Base-by-base conservation (phyloP, 2,329 filamentous ascomycete species). In the Pezicula radicicola region DNA sequence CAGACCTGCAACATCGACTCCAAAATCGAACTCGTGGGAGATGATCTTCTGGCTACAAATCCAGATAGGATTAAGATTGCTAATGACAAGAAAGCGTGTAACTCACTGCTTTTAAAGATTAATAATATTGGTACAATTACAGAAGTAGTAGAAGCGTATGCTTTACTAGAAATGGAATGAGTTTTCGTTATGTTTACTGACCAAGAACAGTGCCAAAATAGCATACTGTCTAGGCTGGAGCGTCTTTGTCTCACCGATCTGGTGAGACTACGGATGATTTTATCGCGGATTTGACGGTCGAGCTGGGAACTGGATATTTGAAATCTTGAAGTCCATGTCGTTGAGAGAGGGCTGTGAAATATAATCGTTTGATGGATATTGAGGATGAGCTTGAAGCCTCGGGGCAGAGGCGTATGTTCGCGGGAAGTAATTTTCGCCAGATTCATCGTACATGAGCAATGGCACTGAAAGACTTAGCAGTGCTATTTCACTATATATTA, bases 281-380 rank as follows among this genome's bases (percentile, higher is more conserved):
- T 55, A 72, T 75, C 48, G 70, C 72, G 9, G 72, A 75, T 58
- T 50, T 75, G 8, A 63, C 66, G 0, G 70, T 74, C 2, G 71
- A 61, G 8, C 56, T 74, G 3, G 48, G 65, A 7, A 63, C 68
- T 3, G 72, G 72, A 5, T 70, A 74, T 60, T 49, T 74, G 36
- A 74, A 74, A 55, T 65, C 70, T 16, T 71, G 72, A 36, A 63
- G 65, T 16, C 72, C 72, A 2, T 67, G 63, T 47, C 64, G 72
- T 7, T 70, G 71, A 6, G 72, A 74, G 63, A 60, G 70, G 30
- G 66, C 74, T 8, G 71, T 61, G 35, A 75, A 74, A 57, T 73
- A 73, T 58, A 75, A 74, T 56, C 68, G 71, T 3, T 58, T 74
- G 27, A 68, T 74, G 67, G 71, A 74, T 53, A 74, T 74, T 56